Conservation (phyloP, 1,284 basidiomycete species). For the Testicularia cyperi region DNA sequence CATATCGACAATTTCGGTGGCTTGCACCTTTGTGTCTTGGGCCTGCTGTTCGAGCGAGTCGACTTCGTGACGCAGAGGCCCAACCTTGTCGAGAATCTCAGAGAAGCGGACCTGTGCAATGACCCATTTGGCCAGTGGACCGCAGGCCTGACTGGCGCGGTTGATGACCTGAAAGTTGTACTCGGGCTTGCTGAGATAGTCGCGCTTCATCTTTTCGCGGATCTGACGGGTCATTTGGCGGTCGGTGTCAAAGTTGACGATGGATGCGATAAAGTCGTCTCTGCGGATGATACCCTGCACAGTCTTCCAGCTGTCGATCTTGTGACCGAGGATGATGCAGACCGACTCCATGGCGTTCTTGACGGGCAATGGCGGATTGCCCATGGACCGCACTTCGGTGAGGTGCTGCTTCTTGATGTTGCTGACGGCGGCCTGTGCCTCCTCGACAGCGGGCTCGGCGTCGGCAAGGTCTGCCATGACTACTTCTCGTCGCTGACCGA, state of each 20-base stretch:
- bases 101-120: constrained; percentile 96
- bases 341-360: constrained; percentile 99
- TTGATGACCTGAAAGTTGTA: constrained; percentile 97
- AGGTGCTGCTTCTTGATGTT: constrained; percentile 97
- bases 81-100: constrained; percentile 95
- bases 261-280: constrained; percentile 95
- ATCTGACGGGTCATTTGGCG: constrained; percentile 84
- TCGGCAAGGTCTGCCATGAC: constrained; percentile 96
- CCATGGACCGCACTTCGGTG: constrained; percentile 97
- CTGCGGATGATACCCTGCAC: constrained; percentile 95
- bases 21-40: constrained; percentile 88
- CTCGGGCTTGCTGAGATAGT: constrained; percentile 85
- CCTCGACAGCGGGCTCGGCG: constrained; percentile 93
- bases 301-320: constrained; percentile 93
- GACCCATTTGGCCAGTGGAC: constrained; percentile 97
- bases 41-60: constrained; percentile 88
- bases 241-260: constrained; percentile 94
- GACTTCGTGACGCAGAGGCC: constrained; percentile 93
- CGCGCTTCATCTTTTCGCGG: constrained; percentile 88
- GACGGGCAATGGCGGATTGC: constrained; percentile 95
- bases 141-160: constrained; percentile 93
- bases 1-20: constrained; percentile 83
- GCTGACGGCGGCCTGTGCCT: constrained; percentile 90
- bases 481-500: constrained; percentile 80
- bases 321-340: constrained; percentile 94